phyloP scores from a whole-genome alignment of 225 moss, liverwort and hornwort species.

The Lunularia cruciata region DNA sequence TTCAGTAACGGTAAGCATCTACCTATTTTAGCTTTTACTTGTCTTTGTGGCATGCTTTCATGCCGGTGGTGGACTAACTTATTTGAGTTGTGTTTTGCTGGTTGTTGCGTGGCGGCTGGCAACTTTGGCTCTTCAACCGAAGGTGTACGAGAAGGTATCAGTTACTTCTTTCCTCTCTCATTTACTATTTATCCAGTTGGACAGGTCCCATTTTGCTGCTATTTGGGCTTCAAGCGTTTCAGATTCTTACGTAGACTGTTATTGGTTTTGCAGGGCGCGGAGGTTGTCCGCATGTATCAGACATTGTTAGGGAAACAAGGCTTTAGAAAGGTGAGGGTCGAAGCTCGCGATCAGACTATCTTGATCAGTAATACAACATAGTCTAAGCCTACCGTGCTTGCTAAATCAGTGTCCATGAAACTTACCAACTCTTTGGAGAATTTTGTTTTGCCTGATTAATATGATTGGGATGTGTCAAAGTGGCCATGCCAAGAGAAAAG shows the following conservation, averaged over 20 bases:
- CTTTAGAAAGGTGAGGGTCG: constrained; percentile 63
- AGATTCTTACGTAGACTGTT: neutral
- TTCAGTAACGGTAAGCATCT: constrained; percentile 27
- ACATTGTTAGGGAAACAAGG: constrained; percentile 77
- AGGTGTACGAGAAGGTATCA: constrained; percentile 85
- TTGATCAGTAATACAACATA: too few relatives aligned
- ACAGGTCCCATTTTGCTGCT: too few relatives aligned
- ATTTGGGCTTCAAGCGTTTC: neutral
- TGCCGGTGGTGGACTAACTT: neutral
- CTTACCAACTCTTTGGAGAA: too few relatives aligned
- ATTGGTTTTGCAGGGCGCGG: constrained; percentile 63
- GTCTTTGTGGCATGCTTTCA: neutral
- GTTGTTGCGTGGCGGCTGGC: neutral
- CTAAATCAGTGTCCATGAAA: too few relatives aligned
- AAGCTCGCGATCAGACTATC: too few relatives aligned
- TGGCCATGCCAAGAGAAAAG: too few relatives aligned
- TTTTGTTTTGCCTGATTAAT: too few relatives aligned
- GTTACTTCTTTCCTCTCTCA: neutral
- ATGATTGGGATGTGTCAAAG: neutral
- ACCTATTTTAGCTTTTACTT: neutral
- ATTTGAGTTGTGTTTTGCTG: constrained; percentile 15
- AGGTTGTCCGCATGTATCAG: constrained; percentile 98
- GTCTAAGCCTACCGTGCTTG: too few relatives aligned
- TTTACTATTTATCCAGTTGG: neutral
- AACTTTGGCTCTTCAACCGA: constrained; percentile 15